Base-by-base conservation (phyloP, 768 basidiomycete species). In the Tubosaeta sp. region DNA sequence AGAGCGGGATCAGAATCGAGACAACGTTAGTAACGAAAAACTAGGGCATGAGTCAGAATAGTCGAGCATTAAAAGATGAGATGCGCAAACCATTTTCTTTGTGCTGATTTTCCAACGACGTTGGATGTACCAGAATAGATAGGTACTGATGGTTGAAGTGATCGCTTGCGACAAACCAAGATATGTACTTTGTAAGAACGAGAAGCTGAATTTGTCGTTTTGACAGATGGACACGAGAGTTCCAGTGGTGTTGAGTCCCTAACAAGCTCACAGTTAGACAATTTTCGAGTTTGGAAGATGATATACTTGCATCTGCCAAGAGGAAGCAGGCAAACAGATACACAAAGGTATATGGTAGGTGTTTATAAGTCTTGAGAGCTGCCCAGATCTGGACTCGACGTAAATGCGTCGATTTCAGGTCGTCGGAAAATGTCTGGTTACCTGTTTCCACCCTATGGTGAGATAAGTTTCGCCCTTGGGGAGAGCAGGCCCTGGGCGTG, bases 371-470 rank as follows among this genome's bases (percentile, higher is more conserved):
- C 60, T 82, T 85, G 54, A 78, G 61, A 1, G 88, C 87, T 16
- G 76, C 71, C 83, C 88, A 92, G 45, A 93, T 87, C 84, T 90
- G 54, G 34, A 29, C 25, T 49, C 8, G 34, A 30, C 6, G 41
- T 63, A 6, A 59, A 44, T 14, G 22, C 2, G 25, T 21, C 21
- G 13, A 18, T 30, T 24, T 31, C 13, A 5, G 7, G 14, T 12
- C 24, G 6, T 27, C 13, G 42, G 39, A 34, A 24, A 11, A 0
- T 14, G 9, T 16, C 12, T 39, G 31, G 2, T 60, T 51, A 82
- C 86, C 74, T 91, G 89, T 62, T 87, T 90, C 86, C 87, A 92
- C 39, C 91, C 91, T 41, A 94, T 79, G 0, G 88, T 90, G 25
- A 91, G 53, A 59, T 92, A 93, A 52, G 68, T 77, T 56, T 91